These are phyloP conservation scores for Crithidia sp. DNA, from an alignment of 208 protist species.

Conservation along the genomic window DNA sequence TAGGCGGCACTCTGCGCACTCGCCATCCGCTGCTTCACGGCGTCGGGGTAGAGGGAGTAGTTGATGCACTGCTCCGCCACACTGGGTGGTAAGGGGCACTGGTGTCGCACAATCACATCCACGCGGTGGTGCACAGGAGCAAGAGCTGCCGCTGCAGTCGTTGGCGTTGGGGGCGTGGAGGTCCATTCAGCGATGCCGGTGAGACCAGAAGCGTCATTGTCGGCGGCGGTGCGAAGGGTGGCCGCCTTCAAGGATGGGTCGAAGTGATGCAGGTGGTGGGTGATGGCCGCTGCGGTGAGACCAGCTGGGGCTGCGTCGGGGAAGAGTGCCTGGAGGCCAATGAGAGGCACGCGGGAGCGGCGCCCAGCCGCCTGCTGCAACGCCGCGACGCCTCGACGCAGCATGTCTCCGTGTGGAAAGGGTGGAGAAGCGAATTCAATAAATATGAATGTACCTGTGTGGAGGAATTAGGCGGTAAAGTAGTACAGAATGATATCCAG, in stretches of 20 bases:
- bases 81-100: constrained; percentile 10
- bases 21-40: constrained; percentile 16
- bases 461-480: background rate
- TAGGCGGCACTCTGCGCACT: constrained; percentile 16
- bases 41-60: constrained; percentile 19
- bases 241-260: constrained; percentile 14
- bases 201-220: constrained; percentile 6
- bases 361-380: background rate
- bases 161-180: background rate
- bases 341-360: constrained; percentile 6
- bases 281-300: background rate
- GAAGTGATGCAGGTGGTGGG: background rate
- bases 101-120: constrained; percentile 16
- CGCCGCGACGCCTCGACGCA: background rate
- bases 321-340: constrained; percentile 20
- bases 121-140: constrained; percentile 10
- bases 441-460: background rate
- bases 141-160: too few species aligned
- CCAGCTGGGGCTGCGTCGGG: background rate
- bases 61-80: constrained; percentile 20
- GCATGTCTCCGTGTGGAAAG: background rate
- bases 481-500: too few species aligned
- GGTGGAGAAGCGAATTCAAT: background rate
- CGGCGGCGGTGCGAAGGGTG: background rate
- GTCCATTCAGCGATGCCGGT: constrained; percentile 3